Conservation (phyloP, 2,329 filamentous ascomycete species). For the Kalmusia sp. region DNA sequence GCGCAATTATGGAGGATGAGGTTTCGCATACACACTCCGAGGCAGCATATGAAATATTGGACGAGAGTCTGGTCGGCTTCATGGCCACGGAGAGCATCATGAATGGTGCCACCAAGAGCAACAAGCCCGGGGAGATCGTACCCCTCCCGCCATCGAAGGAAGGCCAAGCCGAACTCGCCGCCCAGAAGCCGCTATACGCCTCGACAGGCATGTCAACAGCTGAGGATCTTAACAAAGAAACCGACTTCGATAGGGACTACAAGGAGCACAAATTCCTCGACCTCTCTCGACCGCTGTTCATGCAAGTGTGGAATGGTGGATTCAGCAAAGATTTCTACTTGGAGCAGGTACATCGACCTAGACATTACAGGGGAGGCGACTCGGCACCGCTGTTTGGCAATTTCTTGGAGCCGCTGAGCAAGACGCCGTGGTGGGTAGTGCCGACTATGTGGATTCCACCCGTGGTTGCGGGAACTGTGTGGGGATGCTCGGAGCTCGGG, state of each 20-base stretch:
- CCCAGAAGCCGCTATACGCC: slow-evolving; percentile 57
- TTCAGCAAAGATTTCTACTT: slow-evolving; percentile 98
- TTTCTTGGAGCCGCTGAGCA: slow-evolving; percentile 95
- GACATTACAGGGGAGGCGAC: slow-evolving; percentile 92
- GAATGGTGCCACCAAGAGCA: slow-evolving; percentile 57
- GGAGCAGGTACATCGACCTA: slow-evolving; percentile 91
- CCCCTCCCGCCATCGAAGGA: slow-evolving; percentile 59
- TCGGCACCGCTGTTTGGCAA: slow-evolving; percentile 97
- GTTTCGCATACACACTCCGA: slow-evolving; percentile 87
- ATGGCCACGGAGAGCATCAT: slow-evolving; percentile 67
- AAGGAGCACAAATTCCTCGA: slow-evolving; percentile 94
- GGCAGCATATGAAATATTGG: slow-evolving; percentile 92
- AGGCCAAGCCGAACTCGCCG: slow-evolving; percentile 56
- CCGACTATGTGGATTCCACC: slow-evolving; percentile 85
- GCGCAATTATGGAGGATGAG: slow-evolving; percentile 80
- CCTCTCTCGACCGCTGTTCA: slow-evolving; percentile 80
- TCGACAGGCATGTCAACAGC: slow-evolving; percentile 87
- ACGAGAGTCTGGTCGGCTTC: slow-evolving; percentile 86
- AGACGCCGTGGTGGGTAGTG: slow-evolving; percentile 93
- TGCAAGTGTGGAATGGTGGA: slow-evolving; percentile 86
- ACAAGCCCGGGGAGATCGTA: slow-evolving; percentile 57
- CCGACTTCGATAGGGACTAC: slow-evolving; percentile 77
- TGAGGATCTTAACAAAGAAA: slow-evolving; percentile 86
- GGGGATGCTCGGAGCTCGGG: slow-evolving; percentile 68
- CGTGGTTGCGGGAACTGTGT: slow-evolving; percentile 73